These are phyloP conservation scores for Claviceps quebecensis DNA, from an alignment of 2,329 filamentous ascomycete species.

Conservation along the genomic window DNA sequence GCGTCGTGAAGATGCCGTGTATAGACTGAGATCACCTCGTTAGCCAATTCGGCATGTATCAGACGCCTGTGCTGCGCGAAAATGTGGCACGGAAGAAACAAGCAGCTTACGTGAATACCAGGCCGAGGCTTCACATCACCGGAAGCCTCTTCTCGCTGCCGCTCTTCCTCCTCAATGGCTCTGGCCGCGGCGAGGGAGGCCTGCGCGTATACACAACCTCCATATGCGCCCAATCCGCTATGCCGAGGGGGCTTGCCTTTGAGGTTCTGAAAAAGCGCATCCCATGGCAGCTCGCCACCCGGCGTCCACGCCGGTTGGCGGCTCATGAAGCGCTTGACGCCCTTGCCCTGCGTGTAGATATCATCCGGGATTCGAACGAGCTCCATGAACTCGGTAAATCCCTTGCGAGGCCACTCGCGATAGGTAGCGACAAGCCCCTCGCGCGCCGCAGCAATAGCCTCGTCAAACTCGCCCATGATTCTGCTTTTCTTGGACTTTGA, in stretches of 20 bases:
- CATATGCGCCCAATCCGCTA: conserved; percentile 16
- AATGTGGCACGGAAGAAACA: not conserved
- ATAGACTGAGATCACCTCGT: conserved; percentile 27
- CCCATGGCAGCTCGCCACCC: conserved; percentile 18
- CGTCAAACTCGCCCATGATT: conserved; percentile 3
- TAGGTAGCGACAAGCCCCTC: not conserved
- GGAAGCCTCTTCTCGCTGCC: conserved; percentile 3
- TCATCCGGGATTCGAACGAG: conserved; percentile 12
- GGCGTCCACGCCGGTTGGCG: conserved; percentile 20
- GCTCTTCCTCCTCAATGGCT: conserved; percentile 19
- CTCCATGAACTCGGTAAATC: conserved; percentile 18
- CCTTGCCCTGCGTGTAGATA: not conserved
- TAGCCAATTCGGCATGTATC: too few species aligned
- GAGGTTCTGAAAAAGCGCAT: conserved; percentile 6
- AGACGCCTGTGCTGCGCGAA: too few species aligned
- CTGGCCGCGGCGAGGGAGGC: conserved; percentile 22
- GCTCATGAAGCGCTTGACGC: conserved; percentile 16
- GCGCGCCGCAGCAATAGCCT: not conserved
- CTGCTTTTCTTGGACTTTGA: not conserved
- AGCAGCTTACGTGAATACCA: conserved; percentile 23
- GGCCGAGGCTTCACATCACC: conserved; percentile 9
- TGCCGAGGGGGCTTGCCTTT: conserved; percentile 8
- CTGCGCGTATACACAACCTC: conserved; percentile 24
- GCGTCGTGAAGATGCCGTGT: conserved; percentile 39
- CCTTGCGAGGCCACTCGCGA: conserved; percentile 10